Evolutionary conservation across 805 yeast species (phyloP), one percentile per base, ranked within the genome.

Genomic region (Metschnikowia amazonensis): DNA sequence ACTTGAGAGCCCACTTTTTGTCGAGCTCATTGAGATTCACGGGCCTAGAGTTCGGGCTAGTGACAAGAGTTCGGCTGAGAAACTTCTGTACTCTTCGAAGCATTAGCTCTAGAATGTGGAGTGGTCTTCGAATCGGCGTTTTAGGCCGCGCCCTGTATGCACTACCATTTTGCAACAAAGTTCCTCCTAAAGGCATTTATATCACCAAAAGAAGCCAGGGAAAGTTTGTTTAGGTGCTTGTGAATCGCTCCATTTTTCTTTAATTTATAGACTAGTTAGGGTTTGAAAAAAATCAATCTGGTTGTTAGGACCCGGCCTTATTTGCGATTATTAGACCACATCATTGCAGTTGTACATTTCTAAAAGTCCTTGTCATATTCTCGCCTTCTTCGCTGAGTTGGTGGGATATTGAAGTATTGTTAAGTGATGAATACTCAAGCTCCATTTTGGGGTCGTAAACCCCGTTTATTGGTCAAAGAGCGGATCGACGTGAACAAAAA

Each of bases 401-500:
- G n/a, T n/a, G n/a, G n/a, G n/a, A n/a, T n/a, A n/a, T n/a, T n/a
- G n/a, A n/a, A n/a, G n/a, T 30, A 6, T 21, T 20, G n/a, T 21
- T 34, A n/a, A 3, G 4, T 5, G 6, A 4, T 4, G 6, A 20
- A n/a, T 13, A 21, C 13, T 34, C 8, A 24, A n/a, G 13, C 29
- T 32, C 18, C 38, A 5, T 24, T 16, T 24, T 10, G 44, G 16
- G 3, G 24, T 4, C 5, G 33, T 18, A 11, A 10, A 8, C 10
- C 14, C 3, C 44, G 31, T 14, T 40, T 25, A 10, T 45, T 39
- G 13, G 47, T 43, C 42, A 81, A 60, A 48, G 82, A 75, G 53
- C 75, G 77, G 50, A 83, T 51, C 29, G 83, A 80, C 16, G 75
- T 70, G 53, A 75, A 79, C 14, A 84, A 55, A 35, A 84, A 67